Base-by-base conservation (phyloP, 768 basidiomycete species). In the Nidularia pulvinata region DNA sequence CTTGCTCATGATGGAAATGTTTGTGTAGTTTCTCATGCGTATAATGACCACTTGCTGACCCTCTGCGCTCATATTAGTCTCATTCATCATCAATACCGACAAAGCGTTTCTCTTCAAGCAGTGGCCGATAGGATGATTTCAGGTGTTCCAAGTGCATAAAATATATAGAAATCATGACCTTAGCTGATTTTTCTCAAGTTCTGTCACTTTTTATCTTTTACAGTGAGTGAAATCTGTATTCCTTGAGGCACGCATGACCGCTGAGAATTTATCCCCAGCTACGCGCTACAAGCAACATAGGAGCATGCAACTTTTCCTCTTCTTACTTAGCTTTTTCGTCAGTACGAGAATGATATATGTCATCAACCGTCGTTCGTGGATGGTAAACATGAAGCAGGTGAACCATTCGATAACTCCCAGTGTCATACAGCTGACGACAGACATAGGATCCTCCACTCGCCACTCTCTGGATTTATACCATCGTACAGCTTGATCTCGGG, bases 1-100 rank as follows among this genome's bases (percentile, higher is more conserved):
- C 48, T 74, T 93, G 37, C 61, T 93, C 13, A 71, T 92, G 74
- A 91, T 94, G 89, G 86, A 92, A 63, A 89, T 93, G 92, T 94
- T 64, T 61, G 89, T 72, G 16, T 53, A 49, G 35, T 52, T 48
- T 35, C 34, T 16, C n/a, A 11, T 51, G 43, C 48, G 53, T 47
- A 33, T 49, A 50, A 16, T 49, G 11, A 16, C 35, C 13, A 46
- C 50, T 58, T 39, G 55, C 43, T 16, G 36, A 46, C 10, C 37
- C 1, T 10, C 37, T 16, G 10, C 37, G 10, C 36, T 25, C 37
- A 33, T 37, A 33, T 10, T 55, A 94, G 92, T 53, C 72, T 93
- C 44, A 81, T 91, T 45, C 89, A 89, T 61, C 83, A 82, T 48
- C 92, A 94, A 67, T 94, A 93, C 56, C 85, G 83, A 37, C 79